These are phyloP conservation scores for Raphidocelis subcapitata DNA, from an alignment of 139 green algal species.

Conservation along the genomic window DNA sequence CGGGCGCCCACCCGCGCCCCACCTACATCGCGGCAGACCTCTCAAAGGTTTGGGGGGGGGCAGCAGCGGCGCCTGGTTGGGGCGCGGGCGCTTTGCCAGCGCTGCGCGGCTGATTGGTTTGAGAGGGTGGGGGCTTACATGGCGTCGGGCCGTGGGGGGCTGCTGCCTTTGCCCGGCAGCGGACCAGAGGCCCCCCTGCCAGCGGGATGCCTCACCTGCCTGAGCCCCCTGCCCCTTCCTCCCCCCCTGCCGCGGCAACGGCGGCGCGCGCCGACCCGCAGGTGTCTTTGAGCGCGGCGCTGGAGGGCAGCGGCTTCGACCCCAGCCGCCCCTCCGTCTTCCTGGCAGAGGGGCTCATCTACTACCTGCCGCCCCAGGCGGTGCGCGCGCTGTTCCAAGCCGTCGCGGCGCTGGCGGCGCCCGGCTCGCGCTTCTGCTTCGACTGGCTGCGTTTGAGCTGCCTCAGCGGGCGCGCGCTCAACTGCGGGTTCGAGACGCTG, in stretches of 20 bases:
- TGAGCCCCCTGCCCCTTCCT: too few relatives aligned
- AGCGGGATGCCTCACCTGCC: too few relatives aligned
- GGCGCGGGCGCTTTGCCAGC: too few relatives aligned
- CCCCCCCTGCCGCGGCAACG: too few relatives aligned
- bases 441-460: slow-evolving; percentile 61
- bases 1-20: slow-evolving; percentile 31
- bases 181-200: too few relatives aligned
- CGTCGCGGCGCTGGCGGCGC: slow-evolving; percentile 25
- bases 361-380: slow-evolving; percentile 62
- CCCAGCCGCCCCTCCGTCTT: slow-evolving; percentile 43
- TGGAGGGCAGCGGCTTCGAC: slow-evolving; percentile 29
- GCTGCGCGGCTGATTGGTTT: too few relatives aligned
- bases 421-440: slow-evolving; percentile 49
- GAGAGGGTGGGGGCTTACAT: too few relatives aligned
- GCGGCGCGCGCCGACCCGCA: too few relatives aligned
- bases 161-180: too few relatives aligned
- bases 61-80: too few relatives aligned
- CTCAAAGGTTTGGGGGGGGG: slow-evolving; percentile 27
- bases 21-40: slow-evolving; percentile 64
- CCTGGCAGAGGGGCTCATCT: slow-evolving; percentile 60
- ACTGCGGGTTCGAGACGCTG: too few relatives aligned
- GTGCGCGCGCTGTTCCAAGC: slow-evolving; percentile 36
- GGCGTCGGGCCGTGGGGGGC: too few relatives aligned
- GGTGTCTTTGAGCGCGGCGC: slow-evolving; percentile 36
- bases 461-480: not conserved